Evolutionary conservation across 306 rosid species (phyloP).

Genomic region (Trichosanthes cucumerina): DNA sequence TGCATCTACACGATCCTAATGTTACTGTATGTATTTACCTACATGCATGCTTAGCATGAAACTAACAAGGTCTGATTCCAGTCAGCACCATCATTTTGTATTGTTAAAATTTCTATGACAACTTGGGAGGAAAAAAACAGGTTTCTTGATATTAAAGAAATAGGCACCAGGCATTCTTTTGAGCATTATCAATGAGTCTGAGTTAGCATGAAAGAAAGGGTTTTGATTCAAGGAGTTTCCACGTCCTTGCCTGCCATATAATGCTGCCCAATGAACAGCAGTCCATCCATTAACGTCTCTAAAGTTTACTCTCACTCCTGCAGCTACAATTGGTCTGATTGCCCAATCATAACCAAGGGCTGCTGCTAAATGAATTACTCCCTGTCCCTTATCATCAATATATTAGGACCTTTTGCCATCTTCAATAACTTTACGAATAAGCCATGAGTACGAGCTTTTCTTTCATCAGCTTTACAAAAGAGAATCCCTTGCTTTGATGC

Average conservation of each 20-base stretch:
- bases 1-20: neutral
- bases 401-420: constrained; percentile 74
- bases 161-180: neutral
- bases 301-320: constrained; percentile 77
- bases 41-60: neutral
- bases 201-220: constrained; percentile 1
- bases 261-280: constrained; percentile 92
- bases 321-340: constrained; percentile 48
- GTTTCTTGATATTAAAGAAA: neutral
- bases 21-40: neutral
- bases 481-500: constrained; percentile 32
- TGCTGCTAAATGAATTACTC: constrained; percentile 68
- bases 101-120: neutral
- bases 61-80: neutral
- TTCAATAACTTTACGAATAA: constrained; percentile 54
- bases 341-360: constrained; percentile 86
- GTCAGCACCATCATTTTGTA: neutral
- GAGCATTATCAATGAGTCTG: neutral
- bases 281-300: constrained; percentile 88
- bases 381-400: constrained; percentile 60
- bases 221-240: constrained; percentile 1
- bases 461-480: constrained; percentile 40
- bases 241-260: constrained; percentile 59
- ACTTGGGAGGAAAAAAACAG: neutral
- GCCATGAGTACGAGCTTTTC: constrained; percentile 79